phyloP scores from a whole-genome alignment of 495 filamentous ascomycete species.

The Daldinia grandis region DNA sequence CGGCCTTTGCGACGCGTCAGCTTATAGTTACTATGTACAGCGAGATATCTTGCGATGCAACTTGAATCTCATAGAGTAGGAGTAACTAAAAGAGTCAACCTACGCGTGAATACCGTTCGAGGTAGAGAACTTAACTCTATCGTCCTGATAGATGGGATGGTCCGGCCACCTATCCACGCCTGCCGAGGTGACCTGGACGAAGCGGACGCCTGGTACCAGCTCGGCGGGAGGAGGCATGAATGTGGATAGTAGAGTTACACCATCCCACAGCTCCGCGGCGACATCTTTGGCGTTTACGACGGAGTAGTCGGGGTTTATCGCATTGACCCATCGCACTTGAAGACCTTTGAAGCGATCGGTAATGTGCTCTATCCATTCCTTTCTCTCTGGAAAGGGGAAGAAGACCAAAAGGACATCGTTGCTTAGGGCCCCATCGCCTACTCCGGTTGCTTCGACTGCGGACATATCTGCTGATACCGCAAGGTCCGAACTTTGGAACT shows the following conservation, averaged over 20 bases:
- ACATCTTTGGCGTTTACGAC: conserved; percentile 9
- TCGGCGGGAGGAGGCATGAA: conserved; percentile 33
- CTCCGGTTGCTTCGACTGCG: not conserved
- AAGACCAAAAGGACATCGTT: conserved; percentile 38
- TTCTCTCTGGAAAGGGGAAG: conserved; percentile 16
- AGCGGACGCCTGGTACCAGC: conserved; percentile 43
- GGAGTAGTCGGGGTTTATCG: not conserved
- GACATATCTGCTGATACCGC: conserved; percentile 13
- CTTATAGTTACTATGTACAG: not conserved
- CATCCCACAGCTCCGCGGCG: conserved; percentile 35
- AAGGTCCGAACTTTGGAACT: not conserved
- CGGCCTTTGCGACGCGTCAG: conserved; percentile 36
- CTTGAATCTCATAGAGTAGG: not conserved
- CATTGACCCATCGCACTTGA: conserved; percentile 41
- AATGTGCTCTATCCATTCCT: conserved; percentile 42
- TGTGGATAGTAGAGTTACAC: conserved; percentile 42
- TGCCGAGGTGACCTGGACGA: conserved; percentile 46
- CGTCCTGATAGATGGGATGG: conserved; percentile 43
- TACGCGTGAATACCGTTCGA: conserved; percentile 42
- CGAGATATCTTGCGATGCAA: not conserved
- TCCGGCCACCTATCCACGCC: conserved; percentile 47
- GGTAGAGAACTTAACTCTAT: conserved; percentile 44
- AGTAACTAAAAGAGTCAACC: not conserved
- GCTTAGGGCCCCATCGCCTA: conserved; percentile 10
- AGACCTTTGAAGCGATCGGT: conserved; percentile 42